Base-by-base conservation (phyloP, 129 eudicot species). In the Scalesia atractyloides region DNA sequence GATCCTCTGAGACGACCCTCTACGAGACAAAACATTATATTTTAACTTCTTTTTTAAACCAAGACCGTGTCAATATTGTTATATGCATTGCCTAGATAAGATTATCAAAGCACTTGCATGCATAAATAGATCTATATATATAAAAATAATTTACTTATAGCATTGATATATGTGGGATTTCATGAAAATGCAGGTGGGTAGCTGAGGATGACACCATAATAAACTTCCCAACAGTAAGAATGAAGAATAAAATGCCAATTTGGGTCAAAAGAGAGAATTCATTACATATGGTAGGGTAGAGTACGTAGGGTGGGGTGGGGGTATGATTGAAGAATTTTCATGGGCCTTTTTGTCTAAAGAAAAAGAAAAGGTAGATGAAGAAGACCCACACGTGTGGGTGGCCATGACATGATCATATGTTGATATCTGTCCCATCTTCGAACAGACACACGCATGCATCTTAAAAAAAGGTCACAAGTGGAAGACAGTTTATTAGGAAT, bases 201-300 rank as follows among this genome's bases (percentile, higher is more conserved):
- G 95, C 95, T 73, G 96, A 92, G 59, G 83, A 87, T 8, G 98
- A 92, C 62, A 81, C 91, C 54, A 84, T 92, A 19, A 77, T 92
- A 49, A 86, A 92, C 76, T 92, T 92, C 54, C 98, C 98, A 49
- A 92, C 98, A 1, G 98, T 92, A 58, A 89, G 88, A 76, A 85
- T 92, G 96, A 92, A 87, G 79, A 85, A 73, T 37, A 81, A 86
- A 77, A 82, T 92, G 98, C 95, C 98, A 79, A 64, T 92, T 37
- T 80, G 94, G 89, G 86, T 92, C 78, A 89, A 79, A 83, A 84
- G 83, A 72, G 73, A 84, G 85, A 75, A 18, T 18, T n/a, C n/a
- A n/a, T n/a, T 67, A 67, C 15, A 41, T 1, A 39, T 17, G 48
- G 59, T 46, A 4, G 59, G 57, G 52, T 43, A 43, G 69, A 62